Conservation (phyloP, 2,329 filamentous ascomycete genomes). For the Hortaea werneckii region DNA sequence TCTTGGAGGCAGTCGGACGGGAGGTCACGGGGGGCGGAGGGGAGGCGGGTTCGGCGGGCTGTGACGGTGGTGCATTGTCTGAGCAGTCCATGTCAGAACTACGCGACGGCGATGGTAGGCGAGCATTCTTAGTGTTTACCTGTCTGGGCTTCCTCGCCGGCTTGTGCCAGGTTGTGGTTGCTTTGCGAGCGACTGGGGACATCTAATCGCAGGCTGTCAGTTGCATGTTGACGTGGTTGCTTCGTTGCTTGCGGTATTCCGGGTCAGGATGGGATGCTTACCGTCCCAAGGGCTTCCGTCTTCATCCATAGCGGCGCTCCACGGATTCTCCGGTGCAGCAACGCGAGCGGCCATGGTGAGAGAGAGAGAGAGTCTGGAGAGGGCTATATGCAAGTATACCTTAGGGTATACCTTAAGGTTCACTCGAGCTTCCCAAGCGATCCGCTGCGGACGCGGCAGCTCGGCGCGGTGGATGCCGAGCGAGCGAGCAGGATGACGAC, state of each 20-base stretch:
- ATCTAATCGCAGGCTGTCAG: conserved; percentile 23
- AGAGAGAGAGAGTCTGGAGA: too few species aligned
- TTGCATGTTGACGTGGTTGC: background rate
- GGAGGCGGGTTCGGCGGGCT: background rate
- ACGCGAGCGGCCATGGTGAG: background rate
- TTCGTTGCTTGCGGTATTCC: background rate
- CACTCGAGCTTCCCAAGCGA: too few species aligned
- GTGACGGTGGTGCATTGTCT: too few species aligned
- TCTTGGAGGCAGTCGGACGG: conserved; percentile 24
- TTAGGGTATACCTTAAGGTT: too few species aligned
- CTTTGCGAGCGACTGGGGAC: conserved; percentile 37
- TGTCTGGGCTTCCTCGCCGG: conserved; percentile 21
- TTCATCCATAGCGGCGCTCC: conserved; percentile 4
- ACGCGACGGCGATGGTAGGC: background rate
- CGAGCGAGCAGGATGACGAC: too few species aligned
- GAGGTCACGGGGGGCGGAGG: conserved; percentile 5
- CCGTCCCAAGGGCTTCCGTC: conserved; percentile 4
- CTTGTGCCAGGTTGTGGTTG: conserved; percentile 30
- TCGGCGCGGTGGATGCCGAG: too few species aligned
- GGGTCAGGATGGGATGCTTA: background rate
- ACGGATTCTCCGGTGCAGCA: background rate
- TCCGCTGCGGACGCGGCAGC: too few species aligned
- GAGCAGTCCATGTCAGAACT: too few species aligned
- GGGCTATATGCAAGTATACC: too few species aligned
- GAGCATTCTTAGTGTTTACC: background rate